phyloP scores from a whole-genome alignment of 768 basidiomycete species.

The Phanerochaete sordida region DNA sequence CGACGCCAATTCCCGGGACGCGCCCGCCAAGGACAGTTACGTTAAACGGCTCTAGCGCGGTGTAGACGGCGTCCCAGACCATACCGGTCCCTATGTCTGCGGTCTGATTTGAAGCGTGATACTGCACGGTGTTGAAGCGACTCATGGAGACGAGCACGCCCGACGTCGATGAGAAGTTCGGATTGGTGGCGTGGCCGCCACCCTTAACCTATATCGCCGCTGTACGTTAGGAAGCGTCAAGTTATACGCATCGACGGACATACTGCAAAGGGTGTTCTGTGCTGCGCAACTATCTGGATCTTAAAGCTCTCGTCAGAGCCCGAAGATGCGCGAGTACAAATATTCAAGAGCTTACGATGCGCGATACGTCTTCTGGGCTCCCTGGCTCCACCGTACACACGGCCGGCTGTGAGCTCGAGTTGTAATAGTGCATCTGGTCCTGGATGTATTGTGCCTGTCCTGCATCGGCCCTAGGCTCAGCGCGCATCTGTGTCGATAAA shows the following conservation, averaged over 20 bases:
- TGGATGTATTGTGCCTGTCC: constrained; percentile 29
- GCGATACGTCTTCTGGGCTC: constrained; percentile 44
- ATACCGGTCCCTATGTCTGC: constrained; percentile 34
- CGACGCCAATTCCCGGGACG: constrained; percentile 40
- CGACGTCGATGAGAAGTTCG: constrained; percentile 32
- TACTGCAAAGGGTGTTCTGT: constrained; percentile 52
- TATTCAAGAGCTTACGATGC: constrained; percentile 36
- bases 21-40: constrained; percentile 59
- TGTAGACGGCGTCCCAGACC: constrained; percentile 66
- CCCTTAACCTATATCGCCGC: constrained; percentile 27
- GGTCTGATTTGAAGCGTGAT: constrained; percentile 15
- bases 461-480: not conserved
- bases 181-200: constrained; percentile 30
- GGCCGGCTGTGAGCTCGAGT: constrained; percentile 41
- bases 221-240: not conserved
- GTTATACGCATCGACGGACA: constrained; percentile 8
- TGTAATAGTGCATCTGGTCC: constrained; percentile 49
- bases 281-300: constrained; percentile 44
- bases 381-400: constrained; percentile 58
- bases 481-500: not conserved
- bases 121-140: constrained; percentile 23
- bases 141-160: constrained; percentile 32
- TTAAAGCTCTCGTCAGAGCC: constrained; percentile 17
- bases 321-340: not conserved
- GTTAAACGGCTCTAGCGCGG: constrained; percentile 41